Conservation (phyloP, 2,329 filamentous ascomycete genomes). For the Xylariales sp. region DNA sequence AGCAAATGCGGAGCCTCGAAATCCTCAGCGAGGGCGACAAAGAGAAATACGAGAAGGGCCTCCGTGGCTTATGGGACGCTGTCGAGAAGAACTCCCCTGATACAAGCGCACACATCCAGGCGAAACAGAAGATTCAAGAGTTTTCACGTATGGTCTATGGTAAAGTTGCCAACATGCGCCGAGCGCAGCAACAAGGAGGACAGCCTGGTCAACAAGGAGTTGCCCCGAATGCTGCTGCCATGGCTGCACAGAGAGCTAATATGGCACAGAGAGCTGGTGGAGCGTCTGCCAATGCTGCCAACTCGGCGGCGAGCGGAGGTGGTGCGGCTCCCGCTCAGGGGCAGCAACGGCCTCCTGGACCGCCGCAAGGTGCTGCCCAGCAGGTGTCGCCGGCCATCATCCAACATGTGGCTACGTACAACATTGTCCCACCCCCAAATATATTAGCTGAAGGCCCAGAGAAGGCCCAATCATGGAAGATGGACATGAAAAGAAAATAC, state of each 20-base stretch:
- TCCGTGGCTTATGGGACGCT: conserved; percentile 46
- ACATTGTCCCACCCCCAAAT: conserved; percentile 1
- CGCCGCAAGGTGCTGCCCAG: not conserved
- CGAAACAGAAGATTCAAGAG: conserved; percentile 54
- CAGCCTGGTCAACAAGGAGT: conserved; percentile 21
- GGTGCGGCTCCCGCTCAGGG: not conserved
- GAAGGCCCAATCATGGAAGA: conserved; percentile 16
- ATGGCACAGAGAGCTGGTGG: not conserved
- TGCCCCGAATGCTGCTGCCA: conserved; percentile 1
- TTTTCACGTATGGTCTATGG: conserved; percentile 54
- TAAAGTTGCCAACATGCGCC: conserved; percentile 40
- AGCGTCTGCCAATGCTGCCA: conserved; percentile 13
- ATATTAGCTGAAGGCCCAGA: conserved; percentile 12
- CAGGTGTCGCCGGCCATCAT: not conserved
- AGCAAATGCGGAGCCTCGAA: conserved; percentile 45
- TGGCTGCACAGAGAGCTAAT: conserved; percentile 7
- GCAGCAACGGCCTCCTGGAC: not conserved
- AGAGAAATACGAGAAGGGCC: conserved; percentile 52
- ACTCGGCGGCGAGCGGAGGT: not conserved
- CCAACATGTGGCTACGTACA: not conserved
- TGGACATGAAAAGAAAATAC: conserved; percentile 19
- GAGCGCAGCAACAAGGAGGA: conserved; percentile 18
- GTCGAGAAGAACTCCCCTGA: conserved; percentile 43
- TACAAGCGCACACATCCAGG: conserved; percentile 43
- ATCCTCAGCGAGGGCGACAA: conserved; percentile 52